These are phyloP conservation scores for Kondoa subrosea DNA, from an alignment of 768 basidiomycete species.

Conservation along the genomic window DNA sequence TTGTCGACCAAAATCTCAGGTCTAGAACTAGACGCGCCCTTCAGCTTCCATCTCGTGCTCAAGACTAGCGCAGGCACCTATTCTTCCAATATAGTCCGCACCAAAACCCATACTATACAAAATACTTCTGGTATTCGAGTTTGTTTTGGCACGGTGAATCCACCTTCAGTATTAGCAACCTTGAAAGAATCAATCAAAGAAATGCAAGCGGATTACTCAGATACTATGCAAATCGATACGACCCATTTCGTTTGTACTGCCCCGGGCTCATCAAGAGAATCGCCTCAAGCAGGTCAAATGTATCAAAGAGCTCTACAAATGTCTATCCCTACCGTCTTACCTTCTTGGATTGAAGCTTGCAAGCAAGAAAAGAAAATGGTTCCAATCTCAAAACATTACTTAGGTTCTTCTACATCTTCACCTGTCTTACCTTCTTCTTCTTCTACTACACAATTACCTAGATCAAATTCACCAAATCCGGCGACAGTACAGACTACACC, in stretches of 20 bases:
- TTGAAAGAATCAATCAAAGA: conserved; percentile 61
- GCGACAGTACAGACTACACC: conserved; percentile 2
- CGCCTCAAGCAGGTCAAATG: conserved; percentile 54
- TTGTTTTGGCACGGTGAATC: conserved; percentile 65
- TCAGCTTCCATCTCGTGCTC: conserved; percentile 83
- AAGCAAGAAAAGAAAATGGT: conserved; percentile 73
- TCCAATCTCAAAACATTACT: conserved; percentile 60
- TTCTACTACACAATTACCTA: not conserved
- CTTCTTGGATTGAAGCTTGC: conserved; percentile 86
- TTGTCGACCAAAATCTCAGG: conserved; percentile 45
- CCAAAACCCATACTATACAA: conserved; percentile 81
- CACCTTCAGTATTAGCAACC: conserved; percentile 56
- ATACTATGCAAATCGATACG: conserved; percentile 90
- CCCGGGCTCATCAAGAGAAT: conserved; percentile 34
- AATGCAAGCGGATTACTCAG: conserved; percentile 80
- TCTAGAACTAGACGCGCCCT: conserved; percentile 42
- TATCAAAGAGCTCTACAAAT: conserved; percentile 90
- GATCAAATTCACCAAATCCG: not conserved
- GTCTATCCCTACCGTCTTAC: conserved; percentile 85
- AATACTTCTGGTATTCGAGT: conserved; percentile 90
- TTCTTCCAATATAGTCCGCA: conserved; percentile 63
- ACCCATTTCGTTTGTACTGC: conserved; percentile 96
- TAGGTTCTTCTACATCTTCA: conserved; percentile 11
- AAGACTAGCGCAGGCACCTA: conserved; percentile 82
- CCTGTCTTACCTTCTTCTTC: conserved; percentile 10